These are phyloP conservation scores for Gremmenia infestans DNA, from an alignment of 2,329 filamentous ascomycete genomes.

Conservation along the genomic window DNA sequence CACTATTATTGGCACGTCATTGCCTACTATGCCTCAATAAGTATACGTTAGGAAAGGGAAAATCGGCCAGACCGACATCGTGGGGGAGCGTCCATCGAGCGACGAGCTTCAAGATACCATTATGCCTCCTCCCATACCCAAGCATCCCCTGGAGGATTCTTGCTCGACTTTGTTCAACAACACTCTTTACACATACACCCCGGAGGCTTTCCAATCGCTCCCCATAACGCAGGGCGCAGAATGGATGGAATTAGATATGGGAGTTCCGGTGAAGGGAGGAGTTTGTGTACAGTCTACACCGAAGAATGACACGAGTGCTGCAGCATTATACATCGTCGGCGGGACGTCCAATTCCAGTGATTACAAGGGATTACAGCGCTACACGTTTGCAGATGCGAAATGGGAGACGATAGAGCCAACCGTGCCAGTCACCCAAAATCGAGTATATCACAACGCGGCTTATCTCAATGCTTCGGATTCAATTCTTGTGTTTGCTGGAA, in stretches of 20 bases:
- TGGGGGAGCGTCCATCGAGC: slow-evolving; percentile 10
- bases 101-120: slow-evolving; percentile 7
- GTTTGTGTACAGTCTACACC: slow-evolving; percentile 70
- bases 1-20: slow-evolving; percentile 6
- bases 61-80: slow-evolving; percentile 12
- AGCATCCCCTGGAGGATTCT: slow-evolving; percentile 64
- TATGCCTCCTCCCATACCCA: slow-evolving; percentile 57
- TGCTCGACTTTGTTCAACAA: slow-evolving; percentile 79
- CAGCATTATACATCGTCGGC: slow-evolving; percentile 76
- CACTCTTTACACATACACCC: slow-evolving; percentile 78
- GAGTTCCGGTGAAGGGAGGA: slow-evolving; percentile 66
- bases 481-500: slow-evolving; percentile 78
- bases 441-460: slow-evolving; percentile 68
- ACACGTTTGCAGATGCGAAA: slow-evolving; percentile 48
- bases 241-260: slow-evolving; percentile 64
- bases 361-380: slow-evolving; percentile 73
- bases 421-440: slow-evolving; percentile 45
- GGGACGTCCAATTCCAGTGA: slow-evolving; percentile 50
- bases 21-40: slow-evolving; percentile 23
- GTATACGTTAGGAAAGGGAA: slow-evolving; percentile 9
- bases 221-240: slow-evolving; percentile 60
- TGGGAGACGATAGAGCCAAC: slow-evolving; percentile 53
- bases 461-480: slow-evolving; percentile 67
- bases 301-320: slow-evolving; percentile 47
- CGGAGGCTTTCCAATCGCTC: slow-evolving; percentile 70